These are phyloP conservation scores for Cyberlindnera veronae DNA, from an alignment of 805 yeast species.

Conservation along the genomic window DNA sequence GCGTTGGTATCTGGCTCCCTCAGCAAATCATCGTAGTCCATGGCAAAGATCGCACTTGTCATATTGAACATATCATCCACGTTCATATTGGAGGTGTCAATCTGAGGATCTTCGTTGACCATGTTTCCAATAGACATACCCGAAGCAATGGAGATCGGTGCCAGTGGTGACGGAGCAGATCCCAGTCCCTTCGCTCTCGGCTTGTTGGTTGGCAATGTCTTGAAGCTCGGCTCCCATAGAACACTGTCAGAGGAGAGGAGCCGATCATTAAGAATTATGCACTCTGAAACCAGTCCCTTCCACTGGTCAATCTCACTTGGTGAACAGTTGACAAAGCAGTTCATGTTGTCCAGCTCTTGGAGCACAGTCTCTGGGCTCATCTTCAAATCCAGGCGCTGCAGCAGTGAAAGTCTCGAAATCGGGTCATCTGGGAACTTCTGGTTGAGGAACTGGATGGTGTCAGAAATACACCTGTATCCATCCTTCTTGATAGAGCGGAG, in stretches of 20 bases:
- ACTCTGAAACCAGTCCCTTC: not conserved
- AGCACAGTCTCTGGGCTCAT: slow-evolving; percentile 15
- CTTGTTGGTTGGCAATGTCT: slow-evolving; percentile 7
- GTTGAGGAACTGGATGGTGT: slow-evolving; percentile 22
- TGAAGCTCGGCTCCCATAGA: slow-evolving; percentile 25
- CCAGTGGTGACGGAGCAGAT: not conserved
- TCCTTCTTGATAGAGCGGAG: slow-evolving; percentile 23
- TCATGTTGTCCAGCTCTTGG: slow-evolving; percentile 20
- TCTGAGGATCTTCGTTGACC: too few species aligned
- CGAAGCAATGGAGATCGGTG: not conserved
- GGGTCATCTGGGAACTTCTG: slow-evolving; percentile 21
- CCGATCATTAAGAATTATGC: slow-evolving; percentile 15
- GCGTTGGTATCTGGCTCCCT: slow-evolving; percentile 1
- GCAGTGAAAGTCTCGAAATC: slow-evolving; percentile 10
- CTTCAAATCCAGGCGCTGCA: slow-evolving; percentile 17
- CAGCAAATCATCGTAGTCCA: slow-evolving; percentile 2
- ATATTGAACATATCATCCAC: slow-evolving; percentile 7
- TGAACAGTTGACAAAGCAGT: slow-evolving; percentile 13
- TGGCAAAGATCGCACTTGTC: not conserved
- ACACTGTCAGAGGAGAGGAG: slow-evolving; percentile 14
- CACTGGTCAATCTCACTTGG: slow-evolving; percentile 8
- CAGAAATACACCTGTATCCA: slow-evolving; percentile 25
- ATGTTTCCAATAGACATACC: not conserved
- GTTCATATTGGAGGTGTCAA: not conserved
- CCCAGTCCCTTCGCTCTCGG: not conserved